phyloP scores from a whole-genome alignment of 345 rosid species.

The Sonneratia caseolaris region DNA sequence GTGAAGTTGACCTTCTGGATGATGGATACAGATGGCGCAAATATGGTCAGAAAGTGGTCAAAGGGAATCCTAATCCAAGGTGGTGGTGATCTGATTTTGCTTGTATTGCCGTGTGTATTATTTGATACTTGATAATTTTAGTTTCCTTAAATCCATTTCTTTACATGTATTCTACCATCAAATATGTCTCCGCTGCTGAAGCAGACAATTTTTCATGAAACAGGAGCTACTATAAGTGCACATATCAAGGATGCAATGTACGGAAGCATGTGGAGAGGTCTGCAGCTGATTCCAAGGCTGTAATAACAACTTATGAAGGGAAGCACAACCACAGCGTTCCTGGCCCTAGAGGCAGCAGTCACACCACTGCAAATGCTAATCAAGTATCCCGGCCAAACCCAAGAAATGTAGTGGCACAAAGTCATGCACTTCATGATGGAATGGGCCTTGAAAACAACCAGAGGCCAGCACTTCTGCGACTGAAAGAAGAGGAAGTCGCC shows the following conservation, averaged over 20 bases:
- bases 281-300: constrained; percentile 77
- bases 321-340: constrained; percentile 88
- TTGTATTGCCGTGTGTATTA: not conserved
- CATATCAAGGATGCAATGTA: constrained; percentile 71
- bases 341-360: constrained; percentile 56
- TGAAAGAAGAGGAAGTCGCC: constrained; percentile 62
- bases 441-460: constrained; percentile 37
- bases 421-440: constrained; percentile 28
- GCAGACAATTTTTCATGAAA: not conserved
- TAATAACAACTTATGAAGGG: constrained; percentile 91
- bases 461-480: constrained; percentile 51
- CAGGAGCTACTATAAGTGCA: constrained; percentile 63
- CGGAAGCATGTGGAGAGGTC: constrained; percentile 97
- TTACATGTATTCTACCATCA: not conserved
- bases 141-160: not conserved
- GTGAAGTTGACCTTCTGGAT: constrained; percentile 94
- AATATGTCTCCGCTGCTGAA: not conserved
- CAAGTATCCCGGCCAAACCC: constrained; percentile 23
- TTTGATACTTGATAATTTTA: not conserved
- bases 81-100: constrained; percentile 2
- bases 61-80: constrained; percentile 97
- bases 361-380: constrained; percentile 8
- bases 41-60: constrained; percentile 98
- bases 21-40: constrained; percentile 99
- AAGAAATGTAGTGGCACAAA: constrained; percentile 19